Evolutionary conservation across 2,329 filamentous ascomycete genomes (phyloP), one percentile per base, ranked within the genome.

Genomic region (Pleomassaria siparia): DNA sequence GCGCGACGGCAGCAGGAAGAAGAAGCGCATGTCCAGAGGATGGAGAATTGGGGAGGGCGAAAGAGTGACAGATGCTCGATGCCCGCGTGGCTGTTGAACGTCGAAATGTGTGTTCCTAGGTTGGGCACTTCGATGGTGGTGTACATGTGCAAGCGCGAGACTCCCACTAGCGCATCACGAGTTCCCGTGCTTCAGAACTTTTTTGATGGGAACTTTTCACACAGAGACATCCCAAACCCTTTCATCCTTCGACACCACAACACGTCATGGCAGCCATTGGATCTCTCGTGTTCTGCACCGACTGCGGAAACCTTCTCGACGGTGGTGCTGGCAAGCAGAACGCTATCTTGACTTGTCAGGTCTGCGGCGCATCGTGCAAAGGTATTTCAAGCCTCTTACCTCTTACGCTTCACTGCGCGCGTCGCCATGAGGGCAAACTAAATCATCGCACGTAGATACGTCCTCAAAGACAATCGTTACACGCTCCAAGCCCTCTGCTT

Each of bases 241-340:
- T n/a, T n/a, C 18, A 12, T 10, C 35, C 9, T 3, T 7, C 35
- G 20, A 21, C 35, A 40, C 22, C 24, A 22, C 28, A 36, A 47
- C 24, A 29, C 48, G 75, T 60, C 52, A 96, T 96, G 92, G 85
- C 91, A 56, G 85, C 89, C 15, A 91, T 96, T 58, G 92, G 91
- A 46, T 92, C 91, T 43, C 79, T 97, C 32, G 86, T 96, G 28
- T 97, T 97, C 72, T 97, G 92, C 76, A 89, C 81, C 44, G 89
- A 91, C 69, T 97, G 92, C 71, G 92, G 92, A 52, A 95, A 95
- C 69, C 80, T 96, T 3, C 78, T 97, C 32, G 90, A 94, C 44
- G 82, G 86, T 43, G 90, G 88, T 39, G 87, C 86, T 54, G 89
- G 88, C 51, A 86, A 85, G 49, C 80, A 83, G 58, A 88, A 90